phyloP scores from a whole-genome alignment of 805 yeast species.

The Teunomyces kruisii region DNA sequence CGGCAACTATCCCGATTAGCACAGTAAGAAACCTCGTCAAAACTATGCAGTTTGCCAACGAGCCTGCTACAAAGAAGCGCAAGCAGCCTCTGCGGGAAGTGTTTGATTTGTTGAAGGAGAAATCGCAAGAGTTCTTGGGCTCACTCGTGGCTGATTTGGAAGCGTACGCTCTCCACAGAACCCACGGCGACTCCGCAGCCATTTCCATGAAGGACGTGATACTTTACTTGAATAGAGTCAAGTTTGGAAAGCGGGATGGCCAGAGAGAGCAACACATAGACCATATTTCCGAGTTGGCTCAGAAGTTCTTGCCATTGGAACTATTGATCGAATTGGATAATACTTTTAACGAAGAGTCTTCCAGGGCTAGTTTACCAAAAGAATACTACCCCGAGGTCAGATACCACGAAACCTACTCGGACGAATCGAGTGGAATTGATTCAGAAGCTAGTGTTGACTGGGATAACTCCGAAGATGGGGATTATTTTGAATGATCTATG shows the following conservation, averaged over 20 bases:
- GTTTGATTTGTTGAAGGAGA: slow-evolving; percentile 21
- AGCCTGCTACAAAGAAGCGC: slow-evolving; percentile 3
- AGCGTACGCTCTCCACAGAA: slow-evolving; percentile 35
- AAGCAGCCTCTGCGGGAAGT: slow-evolving; percentile 13
- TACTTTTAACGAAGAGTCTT: slow-evolving; percentile 14
- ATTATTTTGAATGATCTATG: background rate
- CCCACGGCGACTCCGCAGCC: slow-evolving; percentile 18
- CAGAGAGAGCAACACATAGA: slow-evolving; percentile 16
- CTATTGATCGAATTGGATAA: slow-evolving; percentile 31
- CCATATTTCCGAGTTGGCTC: slow-evolving; percentile 32
- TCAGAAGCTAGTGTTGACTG: background rate
- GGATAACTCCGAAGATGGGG: background rate
- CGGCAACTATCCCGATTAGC: background rate
- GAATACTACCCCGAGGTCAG: background rate
- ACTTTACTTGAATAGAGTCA: slow-evolving; percentile 32
- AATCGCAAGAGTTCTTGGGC: slow-evolving; percentile 31
- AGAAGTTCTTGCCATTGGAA: slow-evolving; percentile 36
- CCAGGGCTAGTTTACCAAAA: no score
- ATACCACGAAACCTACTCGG: background rate
- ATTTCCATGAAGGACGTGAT: slow-evolving; percentile 36
- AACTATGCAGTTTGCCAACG: background rate
- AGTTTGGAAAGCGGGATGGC: slow-evolving; percentile 14
- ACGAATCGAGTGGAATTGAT: background rate
- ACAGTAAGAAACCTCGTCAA: slow-evolving; percentile 3
- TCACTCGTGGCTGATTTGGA: slow-evolving; percentile 32